Evolutionary conservation across 2,329 filamentous ascomycete species (phyloP), one percentile per base, ranked within the genome.

Genomic region (Phialophora expanda): DNA sequence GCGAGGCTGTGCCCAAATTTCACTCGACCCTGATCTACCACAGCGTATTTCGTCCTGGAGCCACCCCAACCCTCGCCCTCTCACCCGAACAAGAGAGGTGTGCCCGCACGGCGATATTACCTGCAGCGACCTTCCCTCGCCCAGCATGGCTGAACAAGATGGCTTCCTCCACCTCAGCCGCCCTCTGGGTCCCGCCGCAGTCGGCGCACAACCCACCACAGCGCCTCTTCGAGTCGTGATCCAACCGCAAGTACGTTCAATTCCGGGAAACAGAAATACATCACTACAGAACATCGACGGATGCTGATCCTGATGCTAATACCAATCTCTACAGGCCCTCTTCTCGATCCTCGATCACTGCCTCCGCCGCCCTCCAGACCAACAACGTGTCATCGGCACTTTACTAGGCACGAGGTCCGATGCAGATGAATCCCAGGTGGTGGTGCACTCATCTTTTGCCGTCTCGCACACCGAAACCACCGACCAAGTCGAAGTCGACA

Each of bases 401-500:
- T 88, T 99, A 64, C 89, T 99, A 65, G 95, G 95, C 77, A 90
- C 90, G 72, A 90, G 95, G 73, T 95, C 90, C 78, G 95, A 99
- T 83, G 67, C 69, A 34, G 95, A 99, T 85, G 95, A 94, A 79
- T 92, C 91, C 77, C 94, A 98, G 80, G 92, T 96, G 76, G 93
- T 96, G 81, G 95, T 99, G 76, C 89, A 92, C 77, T 96, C 92
- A 77, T 94, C 92, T 83, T 99, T 99, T 79, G 95, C 95, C 73
- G 96, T 99, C 76, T 93, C 94, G 72, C 95, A 99, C 84, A 98
- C 94, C 73, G 95, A 99, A 83, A 97, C 94, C 73, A 91, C 93
- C 78, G 95, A 99, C 81, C 95, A 99, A 82, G 95, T 99, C 75
- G 95, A 99, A 82, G 95, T 99, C 71, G 95, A 99, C 78, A 96